These are phyloP conservation scores for Penicillium verrucosum DNA, from an alignment of 2,329 filamentous ascomycete genomes.

Conservation along the genomic window DNA sequence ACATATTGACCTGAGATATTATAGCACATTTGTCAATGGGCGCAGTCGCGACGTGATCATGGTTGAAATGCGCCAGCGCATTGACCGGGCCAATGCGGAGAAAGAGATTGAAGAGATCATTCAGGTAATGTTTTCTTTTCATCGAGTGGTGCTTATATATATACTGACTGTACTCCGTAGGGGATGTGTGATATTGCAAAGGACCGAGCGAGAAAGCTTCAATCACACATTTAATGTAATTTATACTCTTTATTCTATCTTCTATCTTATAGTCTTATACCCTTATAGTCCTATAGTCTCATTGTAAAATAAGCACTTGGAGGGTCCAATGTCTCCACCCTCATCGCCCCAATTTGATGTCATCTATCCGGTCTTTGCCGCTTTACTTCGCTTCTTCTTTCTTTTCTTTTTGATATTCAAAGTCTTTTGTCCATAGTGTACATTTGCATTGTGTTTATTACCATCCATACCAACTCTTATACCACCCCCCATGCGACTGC, in stretches of 20 bases:
- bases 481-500: conserved; percentile 24
- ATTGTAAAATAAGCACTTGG: neutral
- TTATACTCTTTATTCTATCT: neutral
- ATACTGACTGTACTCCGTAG: conserved; percentile 40
- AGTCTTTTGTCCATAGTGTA: neutral
- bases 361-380: conserved; percentile 27
- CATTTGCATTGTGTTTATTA: neutral
- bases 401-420: neutral
- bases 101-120: conserved; percentile 71
- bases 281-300: too few relatives aligned
- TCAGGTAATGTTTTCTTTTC: conserved; percentile 51
- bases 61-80: conserved; percentile 74
- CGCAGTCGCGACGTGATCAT: conserved; percentile 70
- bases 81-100: conserved; percentile 62
- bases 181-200: conserved; percentile 91
- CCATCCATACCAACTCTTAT: conserved; percentile 17
- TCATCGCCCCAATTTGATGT: conserved; percentile 26
- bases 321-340: conserved; percentile 5
- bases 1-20: conserved; percentile 3
- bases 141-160: neutral
- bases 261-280: too few relatives aligned
- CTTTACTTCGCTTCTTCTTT: conserved; percentile 10
- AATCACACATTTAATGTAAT: conserved; percentile 18
- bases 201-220: conserved; percentile 69
- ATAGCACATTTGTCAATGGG: conserved; percentile 80